Evolutionary conservation across 23 red algal species (phyloP).

Genomic region (Gracilaria caudata): DNA sequence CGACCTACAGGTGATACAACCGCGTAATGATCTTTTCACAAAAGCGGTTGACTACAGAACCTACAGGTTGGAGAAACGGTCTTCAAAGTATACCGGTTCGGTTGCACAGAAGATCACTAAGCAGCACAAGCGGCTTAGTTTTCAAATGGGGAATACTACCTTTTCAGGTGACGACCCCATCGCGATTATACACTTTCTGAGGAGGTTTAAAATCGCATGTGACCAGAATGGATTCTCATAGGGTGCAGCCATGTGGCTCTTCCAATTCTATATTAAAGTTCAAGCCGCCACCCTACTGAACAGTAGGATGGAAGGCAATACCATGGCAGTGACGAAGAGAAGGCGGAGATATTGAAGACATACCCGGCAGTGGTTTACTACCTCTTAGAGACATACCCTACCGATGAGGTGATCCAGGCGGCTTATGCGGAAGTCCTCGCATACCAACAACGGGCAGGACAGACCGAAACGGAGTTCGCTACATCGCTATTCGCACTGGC

Average conservation of each 20-base stretch:
- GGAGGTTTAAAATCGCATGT: not conserved
- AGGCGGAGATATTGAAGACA: not conserved
- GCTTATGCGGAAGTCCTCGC: not conserved
- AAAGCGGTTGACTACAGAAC: slow-evolving; percentile 23
- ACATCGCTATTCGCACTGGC: not conserved
- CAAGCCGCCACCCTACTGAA: not conserved
- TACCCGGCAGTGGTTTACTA: slow-evolving; percentile 4
- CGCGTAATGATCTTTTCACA: slow-evolving; percentile 3
- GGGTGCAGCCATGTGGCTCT: not conserved
- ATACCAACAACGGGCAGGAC: not conserved
- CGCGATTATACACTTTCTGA: not conserved
- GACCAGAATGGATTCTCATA: not conserved
- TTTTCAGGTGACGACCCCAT: not conserved
- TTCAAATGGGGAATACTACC: not conserved
- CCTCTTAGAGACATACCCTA: not conserved
- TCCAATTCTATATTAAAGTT: not conserved
- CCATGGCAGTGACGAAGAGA: too few relatives aligned
- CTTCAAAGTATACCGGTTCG: not conserved
- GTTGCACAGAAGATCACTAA: slow-evolving; percentile 12
- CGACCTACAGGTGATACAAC: not conserved
- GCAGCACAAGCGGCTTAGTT: not conserved
- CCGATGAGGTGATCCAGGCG: not conserved
- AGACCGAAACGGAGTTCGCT: not conserved
- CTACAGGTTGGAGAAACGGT: not conserved
- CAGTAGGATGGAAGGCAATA: too few relatives aligned